Conservation (phyloP, 1,139 yeast species). For the Eremothecium sinecaudum region DNA sequence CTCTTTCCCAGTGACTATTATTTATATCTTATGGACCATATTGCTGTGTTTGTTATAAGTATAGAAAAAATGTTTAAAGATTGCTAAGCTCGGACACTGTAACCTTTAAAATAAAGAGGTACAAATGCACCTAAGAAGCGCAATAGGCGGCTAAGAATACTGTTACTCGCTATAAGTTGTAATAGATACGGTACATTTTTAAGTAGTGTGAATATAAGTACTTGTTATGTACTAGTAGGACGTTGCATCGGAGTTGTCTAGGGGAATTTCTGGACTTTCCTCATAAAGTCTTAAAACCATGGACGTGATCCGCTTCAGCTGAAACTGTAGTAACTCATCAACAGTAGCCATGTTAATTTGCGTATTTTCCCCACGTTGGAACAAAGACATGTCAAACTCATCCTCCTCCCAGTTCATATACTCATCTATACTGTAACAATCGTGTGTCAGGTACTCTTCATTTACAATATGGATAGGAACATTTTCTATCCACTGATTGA, state of each 20-base stretch:
- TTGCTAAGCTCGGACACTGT: too few species aligned
- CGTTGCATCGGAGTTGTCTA: constrained; percentile 6
- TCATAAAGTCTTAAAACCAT: constrained; percentile 22
- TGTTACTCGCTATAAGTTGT: background rate
- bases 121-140: too few species aligned
- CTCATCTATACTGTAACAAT: constrained; percentile 19
- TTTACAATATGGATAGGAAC: constrained; percentile 38
- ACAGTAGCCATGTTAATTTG: constrained; percentile 16
- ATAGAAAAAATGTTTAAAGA: too few species aligned
- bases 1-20: too few species aligned
- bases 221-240: constrained; percentile 4
- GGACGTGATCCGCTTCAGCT: constrained; percentile 25
- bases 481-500: constrained; percentile 47
- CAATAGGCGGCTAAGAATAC: too few species aligned
- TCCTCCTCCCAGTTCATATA: constrained; percentile 28
- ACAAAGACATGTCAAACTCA: constrained; percentile 19
- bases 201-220: background rate
- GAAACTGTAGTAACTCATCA: constrained; percentile 25
- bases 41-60: too few species aligned
- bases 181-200: background rate
- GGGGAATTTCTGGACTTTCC: constrained; percentile 8
- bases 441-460: constrained; percentile 13
- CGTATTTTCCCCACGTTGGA: constrained; percentile 6
- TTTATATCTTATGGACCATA: too few species aligned
- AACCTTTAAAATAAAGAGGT: too few species aligned